Conservation (phyloP, 2,329 filamentous ascomycete species). For the Fusarium sp. region DNA sequence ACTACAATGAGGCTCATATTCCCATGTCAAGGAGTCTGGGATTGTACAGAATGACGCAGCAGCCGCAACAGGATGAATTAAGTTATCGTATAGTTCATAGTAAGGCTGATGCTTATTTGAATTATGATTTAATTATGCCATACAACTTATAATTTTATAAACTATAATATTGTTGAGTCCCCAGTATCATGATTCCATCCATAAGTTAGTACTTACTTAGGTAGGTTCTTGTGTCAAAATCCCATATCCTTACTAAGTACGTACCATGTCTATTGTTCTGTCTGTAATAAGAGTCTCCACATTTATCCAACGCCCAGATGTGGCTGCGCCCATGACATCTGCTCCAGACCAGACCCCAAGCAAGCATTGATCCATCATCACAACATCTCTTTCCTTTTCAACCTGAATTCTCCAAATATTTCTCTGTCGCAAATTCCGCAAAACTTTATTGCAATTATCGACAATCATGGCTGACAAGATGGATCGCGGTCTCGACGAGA, state of each 20-base stretch:
- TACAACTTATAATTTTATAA: not conserved
- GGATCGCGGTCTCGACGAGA: conserved; percentile 69
- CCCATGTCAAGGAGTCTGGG: not conserved
- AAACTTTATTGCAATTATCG: conserved; percentile 8
- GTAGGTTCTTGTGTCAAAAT: too few species aligned
- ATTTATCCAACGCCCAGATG: conserved; percentile 24
- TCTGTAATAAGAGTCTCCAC: conserved; percentile 11
- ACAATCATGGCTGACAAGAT: conserved; percentile 58
- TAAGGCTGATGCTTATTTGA: too few species aligned
- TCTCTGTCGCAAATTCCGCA: not conserved
- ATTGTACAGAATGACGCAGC: not conserved
- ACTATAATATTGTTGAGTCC: not conserved
- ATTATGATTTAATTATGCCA: too few species aligned
- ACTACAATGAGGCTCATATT: not conserved
- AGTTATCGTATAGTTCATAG: too few species aligned
- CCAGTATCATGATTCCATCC: not conserved
- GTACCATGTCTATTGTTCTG: not conserved
- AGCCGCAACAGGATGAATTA: not conserved
- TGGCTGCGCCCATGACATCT: conserved; percentile 32
- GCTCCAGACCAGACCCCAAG: not conserved
- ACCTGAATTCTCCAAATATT: not conserved
- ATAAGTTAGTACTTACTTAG: too few species aligned
- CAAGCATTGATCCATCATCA: conserved; percentile 5
- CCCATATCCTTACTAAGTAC: not conserved
- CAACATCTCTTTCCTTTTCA: conserved; percentile 10